Base-by-base conservation (phyloP, 805 yeast genomes). In the Helenozyma rhizophorensis region DNA sequence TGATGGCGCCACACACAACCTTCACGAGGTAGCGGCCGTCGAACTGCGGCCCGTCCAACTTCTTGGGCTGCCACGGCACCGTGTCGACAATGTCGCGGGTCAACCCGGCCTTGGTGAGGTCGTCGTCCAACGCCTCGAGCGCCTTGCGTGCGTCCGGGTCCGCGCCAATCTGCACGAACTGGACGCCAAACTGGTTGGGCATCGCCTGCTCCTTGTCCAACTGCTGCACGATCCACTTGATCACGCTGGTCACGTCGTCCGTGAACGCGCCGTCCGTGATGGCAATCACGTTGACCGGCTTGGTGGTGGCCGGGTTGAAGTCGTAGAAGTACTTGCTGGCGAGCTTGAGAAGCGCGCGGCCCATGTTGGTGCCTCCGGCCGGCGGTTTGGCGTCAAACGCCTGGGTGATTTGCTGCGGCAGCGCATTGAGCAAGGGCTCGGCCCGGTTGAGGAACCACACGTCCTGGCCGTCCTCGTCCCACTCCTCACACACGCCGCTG, bases 401-500 rank as follows among this genome's bases (percentile, higher is more conserved):
- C 3, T 28, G 31, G 2, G 32, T 36, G 11, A 43, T 43, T 16
- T 35, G 35, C 13, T 34, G 25, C 3, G 45, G 47, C 9, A 35
- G 23, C 5, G 39, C 37, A 4, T 36, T 37, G 17, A 33, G 17
- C 14, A 35, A 27, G 4, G 31, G 28, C 14, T 34, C 28, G 13
- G 27, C 14, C 6, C 30, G 21, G 23, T 43, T 43, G 23, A 43
- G 32, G 26, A 43, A 43, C 14, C 32, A 43, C 9, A 43, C 25
- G 25, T 43, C 45, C 36, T 43, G 47, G 17, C 47, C 45, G 17
- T 43, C 39, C n/a, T 34, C 33, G 25, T 40, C 47, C 47, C 47
- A 43, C 18, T 40, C 43, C 6, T 40, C 17, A 19, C 47, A 43
- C 14, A 40, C 34, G 19, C 14, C 35, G 17, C 45, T 35, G 32